Evolutionary conservation across 352 stramenopile genomes (phyloP), one percentile per base, ranked within the genome.

Genomic region (Phytophthora cactorum): DNA sequence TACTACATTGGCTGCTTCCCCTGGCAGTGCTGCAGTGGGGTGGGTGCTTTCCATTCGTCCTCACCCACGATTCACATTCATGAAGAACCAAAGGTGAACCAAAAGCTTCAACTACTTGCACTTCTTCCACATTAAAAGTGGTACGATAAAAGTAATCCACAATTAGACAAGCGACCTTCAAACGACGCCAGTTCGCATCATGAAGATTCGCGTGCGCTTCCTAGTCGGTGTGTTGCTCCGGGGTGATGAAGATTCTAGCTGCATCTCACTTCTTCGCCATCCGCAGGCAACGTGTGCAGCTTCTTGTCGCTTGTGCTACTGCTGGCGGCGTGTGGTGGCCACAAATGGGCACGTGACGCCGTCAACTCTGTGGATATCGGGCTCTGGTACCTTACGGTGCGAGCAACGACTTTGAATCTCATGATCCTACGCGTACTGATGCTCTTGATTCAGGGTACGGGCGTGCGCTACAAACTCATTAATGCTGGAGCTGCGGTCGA

Each of bases 401-500:
- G 72, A 29, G 7, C 15, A 28, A 25, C 31, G 47, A 47, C 12
- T 17, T 14, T 43, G 36, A 43, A 62, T 56, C 54, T 53, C 15
- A 39, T 28, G 51, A 34, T 55, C 17, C n/a, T 32, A 47, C 59
- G 53, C 28, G 52, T 32, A 53, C 50, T 27, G 17, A 38, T 31
- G 51, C 11, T 54, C n/a, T 38, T 45, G 45, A 11, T 45, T 60
- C 59, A 92, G 86, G 84, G 84, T 14, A 86, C 67, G 0, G 86
- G 86, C 15, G 83, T 95, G 51, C 73, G 88, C 52, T 91, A 92
- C 80, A 95, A 95, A 65, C 80, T 95, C 59, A 89, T 91, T 59
- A 91, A 92, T 55, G 84, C 84, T 10, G 84, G 84, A 11, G 53
- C 90, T 1, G 60, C 70, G 6, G 58, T 84, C 22, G 63, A 82